Evolutionary conservation across 345 rosid species (phyloP), one percentile per base, ranked within the genome.

Genomic region (Melaleuca alternifolia): DNA sequence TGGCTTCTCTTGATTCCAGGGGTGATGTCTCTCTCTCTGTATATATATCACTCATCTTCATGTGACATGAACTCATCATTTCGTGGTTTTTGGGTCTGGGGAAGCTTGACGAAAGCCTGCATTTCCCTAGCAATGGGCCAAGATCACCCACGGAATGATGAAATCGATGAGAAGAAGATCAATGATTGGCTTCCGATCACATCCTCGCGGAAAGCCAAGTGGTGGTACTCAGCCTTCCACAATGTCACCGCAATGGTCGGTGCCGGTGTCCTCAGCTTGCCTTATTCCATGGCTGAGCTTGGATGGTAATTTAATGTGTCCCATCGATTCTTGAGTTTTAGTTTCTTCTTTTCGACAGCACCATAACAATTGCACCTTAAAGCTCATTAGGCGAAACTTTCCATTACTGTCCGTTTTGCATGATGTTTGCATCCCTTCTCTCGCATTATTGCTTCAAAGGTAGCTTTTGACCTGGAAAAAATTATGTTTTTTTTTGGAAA

Each of bases 151-250:
- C 59, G 46, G 75, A 54, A 50, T 28, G 82, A 28, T 4, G 33
- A 54, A 5, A 8, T 44, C 59, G 33, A 89, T 56, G 77, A 91
- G 54, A 90, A 91, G 88, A 83, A 87, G 24, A 89, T 96, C 12
- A 89, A 94, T 24, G 95, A 93, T 7, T 96, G 98, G 95, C 95
- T 94, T 84, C 99, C 98, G 0, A 88, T 96, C 89, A 95, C 96
- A 2, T 90, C 95, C 2, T 89, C 94, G 1, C 91, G 98, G 89
- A 90, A 92, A 52, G 97, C 97, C 30, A 96, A 95, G 88, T 96
- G 98, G 99, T 96, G 98, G 97, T 95, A 92, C 86, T 93, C 98
- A 8, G 92, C 98, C 5, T 96, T 96, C 92, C 98, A 96, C 94
- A 94, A 94, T 89, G 98, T 95, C 85, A 93, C 98, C 0, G 99